phyloP scores from a whole-genome alignment of 2,329 filamentous ascomycete species.

The Cercospora beticola region DNA sequence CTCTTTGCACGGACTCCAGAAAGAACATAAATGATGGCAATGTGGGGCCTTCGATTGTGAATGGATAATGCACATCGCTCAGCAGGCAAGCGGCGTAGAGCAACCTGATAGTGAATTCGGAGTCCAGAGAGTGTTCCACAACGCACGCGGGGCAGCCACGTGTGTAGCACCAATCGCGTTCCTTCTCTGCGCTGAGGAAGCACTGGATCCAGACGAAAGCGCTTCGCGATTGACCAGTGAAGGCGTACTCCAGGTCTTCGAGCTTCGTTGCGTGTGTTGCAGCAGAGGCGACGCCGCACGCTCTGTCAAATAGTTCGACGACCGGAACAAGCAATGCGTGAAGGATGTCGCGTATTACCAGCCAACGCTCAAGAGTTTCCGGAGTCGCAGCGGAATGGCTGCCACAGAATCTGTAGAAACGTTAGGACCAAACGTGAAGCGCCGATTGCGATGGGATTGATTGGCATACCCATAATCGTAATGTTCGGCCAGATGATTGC shows the following conservation, averaged over 20 bases:
- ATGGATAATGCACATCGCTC: constrained; percentile 42
- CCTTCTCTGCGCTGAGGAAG: constrained; percentile 55
- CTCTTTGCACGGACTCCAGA: constrained; percentile 44
- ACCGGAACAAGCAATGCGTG: constrained; percentile 60
- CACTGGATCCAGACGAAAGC: constrained; percentile 61
- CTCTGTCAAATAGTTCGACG: constrained; percentile 56
- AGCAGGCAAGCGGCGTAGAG: constrained; percentile 51
- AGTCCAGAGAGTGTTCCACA: constrained; percentile 46
- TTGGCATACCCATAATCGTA: constrained; percentile 40
- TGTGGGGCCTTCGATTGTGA: constrained; percentile 37
- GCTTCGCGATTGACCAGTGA: constrained; percentile 55
- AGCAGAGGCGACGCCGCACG: constrained; percentile 53
- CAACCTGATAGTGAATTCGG: constrained; percentile 49
- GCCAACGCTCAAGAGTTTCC: constrained; percentile 43
- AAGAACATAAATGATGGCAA: constrained; percentile 43
- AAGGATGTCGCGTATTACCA: constrained; percentile 59
- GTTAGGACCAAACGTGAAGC: constrained; percentile 42
- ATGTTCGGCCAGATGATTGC: constrained; percentile 44
- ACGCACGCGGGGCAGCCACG: constrained; percentile 56
- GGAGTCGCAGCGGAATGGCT: constrained; percentile 40
- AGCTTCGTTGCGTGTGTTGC: constrained; percentile 50
- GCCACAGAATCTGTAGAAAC: constrained; percentile 44
- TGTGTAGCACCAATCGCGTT: constrained; percentile 57
- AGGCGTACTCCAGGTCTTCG: constrained; percentile 58
- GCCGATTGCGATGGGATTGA: constrained; percentile 2